Conservation (phyloP, 768 basidiomycete species). For the Cyathus striatus region DNA sequence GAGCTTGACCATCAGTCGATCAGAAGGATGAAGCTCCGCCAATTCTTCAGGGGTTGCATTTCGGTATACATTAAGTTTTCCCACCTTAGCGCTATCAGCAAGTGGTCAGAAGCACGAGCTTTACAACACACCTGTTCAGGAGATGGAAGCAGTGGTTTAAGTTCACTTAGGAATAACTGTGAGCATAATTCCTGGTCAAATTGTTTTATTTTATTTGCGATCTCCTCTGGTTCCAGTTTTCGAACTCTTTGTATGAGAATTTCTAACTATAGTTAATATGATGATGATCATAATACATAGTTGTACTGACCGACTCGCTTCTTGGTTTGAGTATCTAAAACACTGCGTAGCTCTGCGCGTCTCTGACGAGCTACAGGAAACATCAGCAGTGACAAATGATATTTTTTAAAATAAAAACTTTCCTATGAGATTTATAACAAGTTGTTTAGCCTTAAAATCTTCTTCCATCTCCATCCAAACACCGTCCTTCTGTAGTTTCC, state of each 20-base stretch:
- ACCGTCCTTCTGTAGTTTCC: constrained; percentile 77
- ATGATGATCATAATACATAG: no score
- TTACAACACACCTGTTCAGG: constrained; percentile 69
- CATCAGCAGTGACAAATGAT: constrained; percentile 6
- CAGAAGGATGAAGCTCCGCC: constrained; percentile 85
- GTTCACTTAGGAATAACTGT: constrained; percentile 82
- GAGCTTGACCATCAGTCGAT: constrained; percentile 94
- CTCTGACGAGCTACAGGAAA: constrained; percentile 62
- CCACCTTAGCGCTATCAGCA: constrained; percentile 43
- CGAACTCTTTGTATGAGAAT: constrained; percentile 88
- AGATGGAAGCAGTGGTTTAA: constrained; percentile 83
- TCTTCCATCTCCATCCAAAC: constrained; percentile 97
- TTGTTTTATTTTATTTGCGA: constrained; percentile 76
- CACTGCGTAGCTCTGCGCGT: constrained; percentile 86
- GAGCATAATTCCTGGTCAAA: constrained; percentile 87
- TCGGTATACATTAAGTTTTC: constrained; percentile 86
- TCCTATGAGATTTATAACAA: constrained; percentile 90
- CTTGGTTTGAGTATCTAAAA: constrained; percentile 86
- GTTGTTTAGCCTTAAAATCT: constrained; percentile 94
- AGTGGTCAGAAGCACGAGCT: neutral
- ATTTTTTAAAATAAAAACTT: constrained; percentile 12
- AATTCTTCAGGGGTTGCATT: constrained; percentile 86
- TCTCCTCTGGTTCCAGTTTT: constrained; percentile 80
- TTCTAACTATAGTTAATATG: no score
- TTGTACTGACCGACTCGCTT: constrained; percentile 80